Conservation (phyloP, 2,329 filamentous ascomycete genomes). For the Trichoderma gracile region DNA sequence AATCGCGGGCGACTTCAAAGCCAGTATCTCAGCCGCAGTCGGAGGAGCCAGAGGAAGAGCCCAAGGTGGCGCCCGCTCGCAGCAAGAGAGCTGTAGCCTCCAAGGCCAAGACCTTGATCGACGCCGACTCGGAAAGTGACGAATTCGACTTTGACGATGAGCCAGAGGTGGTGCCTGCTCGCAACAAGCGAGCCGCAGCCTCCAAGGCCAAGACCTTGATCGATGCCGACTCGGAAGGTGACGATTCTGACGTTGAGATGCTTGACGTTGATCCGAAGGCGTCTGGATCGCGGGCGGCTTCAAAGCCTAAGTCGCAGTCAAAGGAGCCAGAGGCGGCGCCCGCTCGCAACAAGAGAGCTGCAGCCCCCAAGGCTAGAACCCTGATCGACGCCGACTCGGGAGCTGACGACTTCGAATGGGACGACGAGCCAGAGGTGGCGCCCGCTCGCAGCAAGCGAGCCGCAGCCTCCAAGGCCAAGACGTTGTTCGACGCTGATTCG, state of each 20-base stretch:
- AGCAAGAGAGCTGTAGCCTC: constrained; percentile 51
- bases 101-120: constrained; percentile 36
- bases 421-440: no score
- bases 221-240: constrained; percentile 57
- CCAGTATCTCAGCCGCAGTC: constrained; percentile 19
- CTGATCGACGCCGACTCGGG: constrained; percentile 56
- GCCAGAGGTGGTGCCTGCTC: constrained; percentile 29
- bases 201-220: constrained; percentile 34
- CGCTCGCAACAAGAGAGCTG: constrained; percentile 51
- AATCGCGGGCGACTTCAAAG: neutral
- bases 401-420: no score
- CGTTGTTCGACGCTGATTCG: constrained; percentile 53
- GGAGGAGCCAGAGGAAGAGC: constrained; percentile 19
- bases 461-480: constrained; percentile 34
- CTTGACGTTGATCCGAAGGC: constrained; percentile 53
- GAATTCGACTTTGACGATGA: constrained; percentile 57
- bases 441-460: constrained; percentile 56
- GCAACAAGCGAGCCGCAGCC: constrained; percentile 51
- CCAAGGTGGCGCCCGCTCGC: constrained; percentile 31
- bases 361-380: constrained; percentile 29
- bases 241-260: constrained; percentile 68
- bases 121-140: constrained; percentile 60
- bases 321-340: constrained; percentile 28
- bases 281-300: neutral
- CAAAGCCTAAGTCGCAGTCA: constrained; percentile 16